Evolutionary conservation across 2,329 filamentous ascomycete species (phyloP), one percentile per base, ranked within the genome.

Genomic region (Colletotrichum plurivorum): DNA sequence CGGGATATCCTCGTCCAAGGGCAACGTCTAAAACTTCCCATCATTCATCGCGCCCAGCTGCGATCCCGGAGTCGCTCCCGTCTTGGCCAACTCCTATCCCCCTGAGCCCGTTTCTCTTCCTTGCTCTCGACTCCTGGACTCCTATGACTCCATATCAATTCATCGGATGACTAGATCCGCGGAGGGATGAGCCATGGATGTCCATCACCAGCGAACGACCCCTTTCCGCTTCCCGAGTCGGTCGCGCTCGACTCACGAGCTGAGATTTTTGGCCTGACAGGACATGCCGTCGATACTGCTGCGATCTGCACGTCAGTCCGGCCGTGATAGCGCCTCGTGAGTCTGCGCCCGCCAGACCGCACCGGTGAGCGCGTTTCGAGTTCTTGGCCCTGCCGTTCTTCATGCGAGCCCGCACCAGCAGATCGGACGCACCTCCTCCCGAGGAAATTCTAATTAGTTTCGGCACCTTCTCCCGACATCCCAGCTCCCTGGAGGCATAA

Each of bases 401-500:
- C 43, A 69, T 59, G 55, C 67, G 8, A 61, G 45, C 43, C 63
- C 36, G 36, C 36, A 52, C 16, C 52, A 51, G 51, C 31, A 61
- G 55, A 69, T 69, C 67, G 63, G 67, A 67, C 67, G 67, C 56
- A 52, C 36, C 49, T 20, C 36, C 55, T 69, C 54, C 66, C 49
- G 62, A 45, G n/a, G 45, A 55, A 67, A 58, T 53, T 18, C 27
- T 25, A 69, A 45, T 36, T 27, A 45, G 51, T 43, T 65, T 59
- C 48, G 51, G 53, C 54, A 54, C 53, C 60, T 15, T 41, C 41
- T 53, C 54, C 53, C 48, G 53, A 46, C 22, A 36, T 41, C 62
- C 55, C 25, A 45, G 43, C 36, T 52, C 56, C 56, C 43, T 69
- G 45, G 15, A 22, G 22, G 36, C 56, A 56, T 56, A 39, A 61